These are phyloP conservation scores for Chamaenerion angustifolium DNA, from an alignment of 345 rosid species.

Conservation along the genomic window DNA sequence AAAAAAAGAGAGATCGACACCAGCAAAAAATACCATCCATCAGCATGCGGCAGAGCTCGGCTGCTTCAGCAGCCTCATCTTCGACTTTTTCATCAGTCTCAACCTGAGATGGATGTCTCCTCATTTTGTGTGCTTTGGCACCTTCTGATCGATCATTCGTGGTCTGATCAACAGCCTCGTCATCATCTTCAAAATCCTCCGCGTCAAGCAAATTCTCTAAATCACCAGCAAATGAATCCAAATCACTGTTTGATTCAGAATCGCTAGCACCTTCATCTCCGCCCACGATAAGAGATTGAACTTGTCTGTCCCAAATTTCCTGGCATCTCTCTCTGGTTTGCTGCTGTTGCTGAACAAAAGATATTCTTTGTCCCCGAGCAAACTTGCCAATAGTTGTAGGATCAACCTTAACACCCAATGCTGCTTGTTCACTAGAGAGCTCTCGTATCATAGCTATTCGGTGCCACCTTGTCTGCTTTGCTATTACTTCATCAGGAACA, in stretches of 20 bases:
- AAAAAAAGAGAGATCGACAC: neutral
- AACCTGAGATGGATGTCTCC: conserved; percentile 60
- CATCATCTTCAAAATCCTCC: conserved; percentile 84
- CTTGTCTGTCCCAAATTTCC: conserved; percentile 97
- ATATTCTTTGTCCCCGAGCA: conserved; percentile 99
- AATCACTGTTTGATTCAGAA: conserved; percentile 87
- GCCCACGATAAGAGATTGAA: conserved; percentile 75
- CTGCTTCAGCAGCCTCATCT: conserved; percentile 95
- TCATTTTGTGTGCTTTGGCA: conserved; percentile 85
- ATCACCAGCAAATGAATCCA: conserved; percentile 98
- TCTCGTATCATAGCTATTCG: conserved; percentile 98
- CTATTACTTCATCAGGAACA: conserved; percentile 78
- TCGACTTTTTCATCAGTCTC: conserved; percentile 87
- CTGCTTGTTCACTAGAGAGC: conserved; percentile 98
- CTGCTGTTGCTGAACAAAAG: conserved; percentile 94
- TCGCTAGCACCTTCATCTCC: conserved; percentile 84
- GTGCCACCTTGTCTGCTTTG: conserved; percentile 95
- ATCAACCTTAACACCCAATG: conserved; percentile 89
- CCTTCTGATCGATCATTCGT: conserved; percentile 65
- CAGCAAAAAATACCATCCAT: conserved; percentile 57
- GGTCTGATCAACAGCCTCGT: conserved; percentile 40
- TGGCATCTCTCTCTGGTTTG: conserved; percentile 98
- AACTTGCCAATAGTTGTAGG: conserved; percentile 86
- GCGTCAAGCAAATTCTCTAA: conserved; percentile 96
- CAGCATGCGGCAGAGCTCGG: conserved; percentile 77